Percentiles rank a stretch among this genome's conserved stretches.
Conservation (phyloP, 1,139 yeast species). For the Debaryomycetaceae sp. region DNA sequence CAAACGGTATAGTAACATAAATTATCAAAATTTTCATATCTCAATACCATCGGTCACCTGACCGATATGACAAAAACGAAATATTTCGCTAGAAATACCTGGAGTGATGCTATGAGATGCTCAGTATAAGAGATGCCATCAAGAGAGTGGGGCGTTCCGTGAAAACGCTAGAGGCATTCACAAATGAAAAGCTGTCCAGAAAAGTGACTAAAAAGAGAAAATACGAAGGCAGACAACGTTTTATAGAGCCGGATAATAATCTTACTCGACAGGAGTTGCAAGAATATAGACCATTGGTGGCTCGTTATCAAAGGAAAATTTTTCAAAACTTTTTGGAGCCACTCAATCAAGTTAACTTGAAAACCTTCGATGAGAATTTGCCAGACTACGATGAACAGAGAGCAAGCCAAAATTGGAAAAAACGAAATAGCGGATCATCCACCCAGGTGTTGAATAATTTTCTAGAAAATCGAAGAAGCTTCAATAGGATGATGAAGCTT, state of each 20-base stretch:
- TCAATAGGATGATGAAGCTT: slow-evolving; percentile 30
- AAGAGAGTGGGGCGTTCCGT: slow-evolving; percentile 19
- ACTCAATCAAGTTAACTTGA: slow-evolving; percentile 32
- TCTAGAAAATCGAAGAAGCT: slow-evolving; percentile 24
- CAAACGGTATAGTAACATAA: background rate
- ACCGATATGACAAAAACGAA: background rate
- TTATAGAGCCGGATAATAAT: slow-evolving; percentile 4
- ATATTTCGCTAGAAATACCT: background rate
- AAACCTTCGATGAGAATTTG: slow-evolving; percentile 22
- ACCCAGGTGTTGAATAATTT: slow-evolving; percentile 21
- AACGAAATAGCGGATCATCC: slow-evolving; percentile 13
- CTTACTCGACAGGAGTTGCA: slow-evolving; percentile 10
- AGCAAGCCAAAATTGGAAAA: slow-evolving; percentile 29
- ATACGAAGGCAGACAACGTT: background rate
- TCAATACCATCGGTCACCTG: background rate
- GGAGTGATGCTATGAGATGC: slow-evolving; percentile 9
- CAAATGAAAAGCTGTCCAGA: background rate
- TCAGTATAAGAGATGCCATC: slow-evolving; percentile 20
- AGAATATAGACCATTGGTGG: slow-evolving; percentile 10
- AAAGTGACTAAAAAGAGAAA: background rate
- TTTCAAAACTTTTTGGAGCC: slow-evolving; percentile 38
- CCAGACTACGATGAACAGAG: slow-evolving; percentile 18
- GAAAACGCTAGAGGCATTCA: slow-evolving; percentile 15
- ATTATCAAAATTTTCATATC: background rate
- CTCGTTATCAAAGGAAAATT: slow-evolving; percentile 19